A percentile compares a stretch with the other conserved stretches of the same genome.
Conservation (phyloP, 768 basidiomycete species). For the Lentinula sp. region DNA sequence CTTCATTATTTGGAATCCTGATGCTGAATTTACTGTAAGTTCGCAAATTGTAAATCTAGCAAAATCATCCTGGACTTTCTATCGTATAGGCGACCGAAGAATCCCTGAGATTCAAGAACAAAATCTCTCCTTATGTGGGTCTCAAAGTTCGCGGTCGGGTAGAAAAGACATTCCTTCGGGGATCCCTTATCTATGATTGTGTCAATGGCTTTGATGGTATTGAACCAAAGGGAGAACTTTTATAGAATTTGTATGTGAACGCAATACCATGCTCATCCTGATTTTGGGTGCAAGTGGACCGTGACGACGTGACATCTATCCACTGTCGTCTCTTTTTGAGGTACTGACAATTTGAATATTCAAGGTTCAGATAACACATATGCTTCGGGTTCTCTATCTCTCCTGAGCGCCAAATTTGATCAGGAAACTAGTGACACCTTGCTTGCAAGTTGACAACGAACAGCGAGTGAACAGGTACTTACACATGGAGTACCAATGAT, state of each 20-base stretch:
- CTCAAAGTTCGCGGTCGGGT: constrained; percentile 65
- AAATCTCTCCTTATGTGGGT: constrained; percentile 86
- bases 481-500: too few relatives aligned
- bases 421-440: too few relatives aligned
- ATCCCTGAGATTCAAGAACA: constrained; percentile 85
- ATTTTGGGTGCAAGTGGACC: too few relatives aligned
- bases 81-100: constrained; percentile 62
- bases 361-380: too few relatives aligned
- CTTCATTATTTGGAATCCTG: constrained; percentile 78
- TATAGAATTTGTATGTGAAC: not conserved
- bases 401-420: too few relatives aligned
- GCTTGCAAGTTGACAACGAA: too few relatives aligned
- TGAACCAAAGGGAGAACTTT: not conserved
- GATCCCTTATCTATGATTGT: constrained; percentile 55
- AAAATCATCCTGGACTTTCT: constrained; percentile 3
- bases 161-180: constrained; percentile 75
- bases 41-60: not conserved
- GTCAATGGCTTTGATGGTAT: constrained; percentile 9
- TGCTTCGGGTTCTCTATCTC: too few relatives aligned
- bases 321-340: too few relatives aligned
- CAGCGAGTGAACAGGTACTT: too few relatives aligned
- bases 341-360: too few relatives aligned
- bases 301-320: too few relatives aligned
- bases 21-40: constrained; percentile 38
- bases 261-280: too few relatives aligned